Evolutionary conservation across 2,329 filamentous ascomycete species (phyloP), one percentile per base, ranked within the genome.

Genomic region (Penicillium sp.): DNA sequence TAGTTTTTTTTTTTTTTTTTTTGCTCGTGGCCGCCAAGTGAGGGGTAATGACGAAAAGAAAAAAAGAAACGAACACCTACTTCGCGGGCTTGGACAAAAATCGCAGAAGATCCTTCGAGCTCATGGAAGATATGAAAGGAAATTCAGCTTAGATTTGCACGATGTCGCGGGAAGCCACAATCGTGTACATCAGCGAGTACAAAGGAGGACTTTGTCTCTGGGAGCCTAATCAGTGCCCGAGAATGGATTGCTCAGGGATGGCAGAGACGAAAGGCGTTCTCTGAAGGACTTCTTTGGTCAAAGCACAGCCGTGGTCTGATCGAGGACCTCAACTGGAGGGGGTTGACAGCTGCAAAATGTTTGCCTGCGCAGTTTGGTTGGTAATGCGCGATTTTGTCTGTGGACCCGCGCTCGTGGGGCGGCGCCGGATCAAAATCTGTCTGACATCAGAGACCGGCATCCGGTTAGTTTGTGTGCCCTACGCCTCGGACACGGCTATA

Each of bases 81-180:
- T 95, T 95, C 76, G 90, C 89, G 72, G 90, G 90, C 82, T 94
- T 94, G 73, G 90, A 95, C 67, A 96, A 85, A 80, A 95, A 94
- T 79, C 90, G 89, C 72, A 95, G 85, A 70, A 95, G 85, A 77
- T 95, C 89, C 79, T 87, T 88, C 75, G 83, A 87, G 88, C 85
- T 92, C 91, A 96, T 96, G 86, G 85, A 89, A 84, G 76, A 78
- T 68, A 53, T 54, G 54, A 57, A 54, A 59, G 57, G 57, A 65
- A 61, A 61, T 64, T 65, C 63, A 60, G 60, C 61, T 69, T 62
- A 73, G 45, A 67, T 55, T 54, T 68, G 64, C 64, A 60, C 60
- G 65, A 65, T 58, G 63, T 64, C 68, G 68, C 64, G 55, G 59
- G 60, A 63, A 53, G 65, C 70, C 60, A 70, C 67, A 55, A 49